Conservation (phyloP, 441 rosid genomes). For the Biscutella laevigata region DNA sequence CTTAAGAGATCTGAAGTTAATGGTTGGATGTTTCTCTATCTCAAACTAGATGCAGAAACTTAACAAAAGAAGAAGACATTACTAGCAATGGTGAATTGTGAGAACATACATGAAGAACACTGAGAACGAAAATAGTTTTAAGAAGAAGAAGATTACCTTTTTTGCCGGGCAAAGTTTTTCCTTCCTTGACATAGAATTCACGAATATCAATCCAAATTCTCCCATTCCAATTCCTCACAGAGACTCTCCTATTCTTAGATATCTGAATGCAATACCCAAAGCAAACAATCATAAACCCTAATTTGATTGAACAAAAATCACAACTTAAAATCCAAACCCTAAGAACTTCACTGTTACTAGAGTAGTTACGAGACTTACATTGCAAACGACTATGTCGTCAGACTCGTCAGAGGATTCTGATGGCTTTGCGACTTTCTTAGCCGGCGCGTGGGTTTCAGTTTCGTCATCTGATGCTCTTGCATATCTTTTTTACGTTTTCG, state of each 20-base stretch:
- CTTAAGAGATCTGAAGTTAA: too few species aligned
- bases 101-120: neutral
- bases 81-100: too few species aligned
- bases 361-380: slow-evolving; percentile 47
- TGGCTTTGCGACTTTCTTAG: slow-evolving; percentile 45
- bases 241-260: slow-evolving; percentile 75
- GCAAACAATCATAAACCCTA: slow-evolving; percentile 14
- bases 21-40: too few species aligned
- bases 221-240: slow-evolving; percentile 83
- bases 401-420: slow-evolving; percentile 39
- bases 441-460: slow-evolving; percentile 44
- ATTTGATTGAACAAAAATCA: too few species aligned
- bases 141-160: too few species aligned
- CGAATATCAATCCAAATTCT: slow-evolving; percentile 77
- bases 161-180: slow-evolving; percentile 70
- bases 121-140: neutral
- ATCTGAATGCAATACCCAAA: slow-evolving; percentile 36
- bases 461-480: slow-evolving; percentile 47
- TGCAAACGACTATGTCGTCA: slow-evolving; percentile 66
- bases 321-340: too few species aligned
- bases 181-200: slow-evolving; percentile 82
- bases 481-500: slow-evolving; percentile 68
- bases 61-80: too few species aligned
- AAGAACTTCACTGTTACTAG: too few species aligned
- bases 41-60: too few species aligned